Evolutionary conservation across 2,329 filamentous ascomycete species (phyloP), one percentile per base, ranked within the genome.

Genomic region (Aspergillus pseudoglaucus): DNA sequence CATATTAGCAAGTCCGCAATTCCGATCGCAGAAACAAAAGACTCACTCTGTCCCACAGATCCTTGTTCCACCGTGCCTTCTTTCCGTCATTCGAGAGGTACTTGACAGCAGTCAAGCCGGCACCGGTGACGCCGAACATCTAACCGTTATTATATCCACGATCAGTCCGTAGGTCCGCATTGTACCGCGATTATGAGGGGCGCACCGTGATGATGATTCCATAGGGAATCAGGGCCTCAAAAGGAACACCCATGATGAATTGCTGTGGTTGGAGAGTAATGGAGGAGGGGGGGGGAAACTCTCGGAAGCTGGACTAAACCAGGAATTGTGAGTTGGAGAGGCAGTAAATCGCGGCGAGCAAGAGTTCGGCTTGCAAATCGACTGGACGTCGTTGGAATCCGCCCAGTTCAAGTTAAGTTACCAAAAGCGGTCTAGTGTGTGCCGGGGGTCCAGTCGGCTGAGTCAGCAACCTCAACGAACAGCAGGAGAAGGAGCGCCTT

Each of bases 31-130:
- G 38, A 35, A 14, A 42, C 23, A 47, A 38, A 32, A 23, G 42
- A 71, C 77, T 67, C 68, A 84, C 81, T 69, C 74, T 80, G 62
- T 85, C 82, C 82, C 82, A 85, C 56, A 74, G 70, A 66, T 84
- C 82, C 54, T 78, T 66, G 53, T 78, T 79, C 65, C 80, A 78
- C 62, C 82, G 73, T 42, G 70, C 68, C 62, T 75, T 73, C 75
- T 85, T 85, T 59, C 79, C 78, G 53, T 81, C 81, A 61, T 84
- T 85, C 61, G 79, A 74, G 66, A 78, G 78, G 63, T 78, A 73
- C 69, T 75, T 77, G 60, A 82, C 70, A 56, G 75, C 75, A 50
- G 75, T 75, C 53, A 85, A 70, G 48, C 78, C 80, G 48, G 70
- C 77, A 50, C 80, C 81, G 53, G 75, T 78, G 63, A 82, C 66